Evolutionary conservation across 2,329 filamentous ascomycete genomes (phyloP).

Genomic region (Lojkania enalia): DNA sequence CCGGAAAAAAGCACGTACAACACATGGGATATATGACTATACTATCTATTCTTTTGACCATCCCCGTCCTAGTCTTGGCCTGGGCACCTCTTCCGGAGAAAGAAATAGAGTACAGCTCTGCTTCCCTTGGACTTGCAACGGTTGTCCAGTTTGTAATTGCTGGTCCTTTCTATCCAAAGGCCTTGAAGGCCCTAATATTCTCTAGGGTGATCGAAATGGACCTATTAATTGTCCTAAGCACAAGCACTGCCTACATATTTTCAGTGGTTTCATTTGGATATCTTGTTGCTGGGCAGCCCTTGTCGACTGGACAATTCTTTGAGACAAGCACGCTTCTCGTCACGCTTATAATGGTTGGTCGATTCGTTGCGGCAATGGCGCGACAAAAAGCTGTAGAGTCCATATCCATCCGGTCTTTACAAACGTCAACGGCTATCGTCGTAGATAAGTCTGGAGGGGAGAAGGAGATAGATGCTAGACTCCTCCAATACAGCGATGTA

Average conservation of each 20-base stretch:
- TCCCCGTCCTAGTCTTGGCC: constrained; percentile 62
- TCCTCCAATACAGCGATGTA: constrained; percentile 71
- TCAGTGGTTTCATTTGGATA: constrained; percentile 56
- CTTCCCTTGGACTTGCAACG: constrained; percentile 66
- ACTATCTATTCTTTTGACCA: constrained; percentile 43
- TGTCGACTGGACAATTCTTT: constrained; percentile 55
- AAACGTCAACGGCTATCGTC: constrained; percentile 57
- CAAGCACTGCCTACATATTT: constrained; percentile 66
- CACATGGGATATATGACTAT: constrained; percentile 49
- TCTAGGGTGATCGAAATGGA: constrained; percentile 69
- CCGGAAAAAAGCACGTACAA: constrained; percentile 59
- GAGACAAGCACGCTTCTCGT: constrained; percentile 60
- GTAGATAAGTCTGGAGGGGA: constrained; percentile 48
- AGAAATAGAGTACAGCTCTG: constrained; percentile 53
- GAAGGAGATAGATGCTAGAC: constrained; percentile 64
- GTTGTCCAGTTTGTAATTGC: constrained; percentile 66
- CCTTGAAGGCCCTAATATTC: constrained; percentile 64
- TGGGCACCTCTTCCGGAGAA: constrained; percentile 64
- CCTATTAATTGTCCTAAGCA: constrained; percentile 68
- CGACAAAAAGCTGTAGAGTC: constrained; percentile 55
- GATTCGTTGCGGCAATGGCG: constrained; percentile 52
- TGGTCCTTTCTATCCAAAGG: constrained; percentile 68
- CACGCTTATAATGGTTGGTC: constrained; percentile 58
- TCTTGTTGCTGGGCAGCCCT: constrained; percentile 36
- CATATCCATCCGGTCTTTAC: constrained; percentile 60